phyloP scores from a whole-genome alignment of 2,329 filamentous ascomycete species.

The Calonectria leucothoes region DNA sequence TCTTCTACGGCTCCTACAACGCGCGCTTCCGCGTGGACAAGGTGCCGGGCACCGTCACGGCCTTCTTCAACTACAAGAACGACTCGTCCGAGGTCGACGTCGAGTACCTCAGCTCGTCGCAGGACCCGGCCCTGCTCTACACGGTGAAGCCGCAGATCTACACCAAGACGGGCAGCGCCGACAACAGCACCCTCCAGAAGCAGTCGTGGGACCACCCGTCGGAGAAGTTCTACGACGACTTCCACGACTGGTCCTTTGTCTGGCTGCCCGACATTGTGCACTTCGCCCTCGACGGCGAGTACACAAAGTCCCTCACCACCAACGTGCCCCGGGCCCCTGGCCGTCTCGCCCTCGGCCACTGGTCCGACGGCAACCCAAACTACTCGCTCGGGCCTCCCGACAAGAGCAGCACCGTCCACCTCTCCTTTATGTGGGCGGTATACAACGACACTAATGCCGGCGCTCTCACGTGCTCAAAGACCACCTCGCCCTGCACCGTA shows the following conservation, averaged over 20 bases:
- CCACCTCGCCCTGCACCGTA: neutral
- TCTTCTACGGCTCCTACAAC: neutral
- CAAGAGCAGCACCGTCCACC: neutral
- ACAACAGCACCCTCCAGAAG: neutral
- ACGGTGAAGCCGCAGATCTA: neutral
- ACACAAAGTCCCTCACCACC: neutral
- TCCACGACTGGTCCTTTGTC: neutral
- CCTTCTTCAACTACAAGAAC: constrained; percentile 13
- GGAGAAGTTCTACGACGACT: neutral
- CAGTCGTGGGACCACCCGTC: neutral
- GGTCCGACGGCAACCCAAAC: neutral
- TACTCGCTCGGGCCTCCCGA: neutral
- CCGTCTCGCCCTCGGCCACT: neutral
- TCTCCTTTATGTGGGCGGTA: neutral
- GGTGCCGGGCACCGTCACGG: constrained; percentile 1
- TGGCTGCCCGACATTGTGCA: neutral
- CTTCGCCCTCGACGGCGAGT: neutral
- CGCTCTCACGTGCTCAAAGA: neutral
- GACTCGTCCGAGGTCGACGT: constrained; percentile 5
- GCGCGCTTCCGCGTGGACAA: neutral
- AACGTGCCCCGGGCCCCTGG: neutral
- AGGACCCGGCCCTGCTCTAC: neutral
- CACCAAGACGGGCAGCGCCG: neutral
- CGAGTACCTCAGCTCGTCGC: constrained; percentile 2
- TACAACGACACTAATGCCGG: neutral